Base-by-base conservation (phyloP, 169 alveolate species). In the Cryptosporidium bovis region DNA sequence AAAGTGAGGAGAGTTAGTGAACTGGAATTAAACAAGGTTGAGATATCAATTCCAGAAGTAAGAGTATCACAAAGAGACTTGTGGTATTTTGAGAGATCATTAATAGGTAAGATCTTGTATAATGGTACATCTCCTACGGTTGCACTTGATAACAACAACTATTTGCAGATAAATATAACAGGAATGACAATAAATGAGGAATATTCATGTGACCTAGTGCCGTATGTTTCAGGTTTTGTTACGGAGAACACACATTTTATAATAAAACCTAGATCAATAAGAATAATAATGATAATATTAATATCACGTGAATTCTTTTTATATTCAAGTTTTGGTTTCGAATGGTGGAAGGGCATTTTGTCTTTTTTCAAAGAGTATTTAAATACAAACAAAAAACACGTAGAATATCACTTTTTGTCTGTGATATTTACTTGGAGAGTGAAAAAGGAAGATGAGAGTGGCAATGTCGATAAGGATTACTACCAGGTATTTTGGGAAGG, bases 401-500 rank as follows among this genome's bases (percentile, higher is more conserved):
- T 56, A 1, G 77, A 77, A 31, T 36, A 56, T 18, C 85, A 77
- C 34, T 77, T 27, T 58, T 56, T 77, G 10, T 27, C 85, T 18
- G 36, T 77, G 34, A 12, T 77, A 44, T 62, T 77, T 3, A 44
- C 71, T 3, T 77, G 64, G 55, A 77, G 65, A 58, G 50, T 20
- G 15, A 34, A 40, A 60, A 18, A 53, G 8, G 84, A 53, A 12
- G 31, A 55, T 5, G 48, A 40, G 48, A 48, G 16, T 13, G 68
- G 31, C 12, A 53, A 5, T 20, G 55, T 18, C 16, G 6, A 18
- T 50, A 27, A 16, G 44, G 85, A 77, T 40, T 77, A 58, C 33
- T 77, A 60, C 33, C 65, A 60, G 24, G 64, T 58, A 0, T 77
- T 77, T 60, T 77, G 85, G 85, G 85, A 77, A 24, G 85, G 85